phyloP scores from a whole-genome alignment of 305 asterid species.

The Caryopteris hybrid region DNA sequence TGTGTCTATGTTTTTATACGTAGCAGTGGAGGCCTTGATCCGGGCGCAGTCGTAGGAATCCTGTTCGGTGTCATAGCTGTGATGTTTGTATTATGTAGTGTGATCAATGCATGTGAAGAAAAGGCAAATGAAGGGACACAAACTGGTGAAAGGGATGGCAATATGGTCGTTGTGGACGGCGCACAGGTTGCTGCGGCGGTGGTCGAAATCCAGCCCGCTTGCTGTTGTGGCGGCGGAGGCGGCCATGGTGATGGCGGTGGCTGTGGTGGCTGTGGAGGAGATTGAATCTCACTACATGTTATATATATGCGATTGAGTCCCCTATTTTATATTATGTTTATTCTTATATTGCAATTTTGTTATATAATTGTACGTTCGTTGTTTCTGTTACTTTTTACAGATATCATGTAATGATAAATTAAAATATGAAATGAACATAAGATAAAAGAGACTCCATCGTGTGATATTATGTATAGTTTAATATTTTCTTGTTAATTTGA shows the following conservation, averaged over 20 bases:
- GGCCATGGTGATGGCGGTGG: slow-evolving; percentile 10
- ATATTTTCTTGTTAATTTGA: no score
- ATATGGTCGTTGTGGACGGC: slow-evolving; percentile 7
- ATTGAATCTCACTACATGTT: neutral
- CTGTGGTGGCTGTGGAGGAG: slow-evolving; percentile 19
- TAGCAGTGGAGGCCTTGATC: neutral
- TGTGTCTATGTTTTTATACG: neutral
- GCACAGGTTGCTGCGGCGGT: neutral
- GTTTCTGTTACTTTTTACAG: no score
- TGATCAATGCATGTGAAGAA: neutral
- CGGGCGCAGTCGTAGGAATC: neutral
- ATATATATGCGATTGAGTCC: no score
- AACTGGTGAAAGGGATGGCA: neutral
- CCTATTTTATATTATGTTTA: no score
- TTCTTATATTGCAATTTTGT: no score
- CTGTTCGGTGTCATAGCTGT: neutral
- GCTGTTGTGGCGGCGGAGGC: slow-evolving; percentile 12
- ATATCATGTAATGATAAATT: no score
- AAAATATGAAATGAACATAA: no score
- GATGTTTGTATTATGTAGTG: neutral
- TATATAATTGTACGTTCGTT: no score
- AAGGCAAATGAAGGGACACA: neutral
- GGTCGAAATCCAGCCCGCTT: neutral
- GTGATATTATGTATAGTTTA: no score
- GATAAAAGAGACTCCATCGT: no score